Conservation (phyloP, 768 basidiomycete species). For the Lenzites betulinus region DNA sequence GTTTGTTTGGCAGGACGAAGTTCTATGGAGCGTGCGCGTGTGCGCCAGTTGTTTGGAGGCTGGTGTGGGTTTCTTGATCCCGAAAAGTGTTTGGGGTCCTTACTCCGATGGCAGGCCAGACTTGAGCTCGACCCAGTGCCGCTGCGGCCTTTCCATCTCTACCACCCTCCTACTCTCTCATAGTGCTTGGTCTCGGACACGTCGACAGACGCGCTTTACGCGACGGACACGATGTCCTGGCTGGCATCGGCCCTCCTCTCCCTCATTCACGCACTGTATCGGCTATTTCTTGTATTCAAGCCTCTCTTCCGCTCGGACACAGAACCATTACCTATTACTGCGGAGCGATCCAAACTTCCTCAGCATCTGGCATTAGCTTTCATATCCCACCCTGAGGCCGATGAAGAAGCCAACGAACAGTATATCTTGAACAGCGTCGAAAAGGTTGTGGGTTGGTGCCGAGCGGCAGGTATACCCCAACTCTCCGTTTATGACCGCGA, state of each 20-base stretch:
- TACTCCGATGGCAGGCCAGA: no score
- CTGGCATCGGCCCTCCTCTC: slow-evolving; percentile 51
- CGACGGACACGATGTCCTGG: slow-evolving; percentile 42
- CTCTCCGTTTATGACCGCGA: slow-evolving; percentile 73
- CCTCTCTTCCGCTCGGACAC: slow-evolving; percentile 32
- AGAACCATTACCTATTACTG: slow-evolving; percentile 49
- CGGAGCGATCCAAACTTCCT: slow-evolving; percentile 60
- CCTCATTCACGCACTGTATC: slow-evolving; percentile 61
- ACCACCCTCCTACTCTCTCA: background rate
- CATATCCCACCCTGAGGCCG: slow-evolving; percentile 39
- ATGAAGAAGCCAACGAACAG: slow-evolving; percentile 39
- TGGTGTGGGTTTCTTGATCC: no score
- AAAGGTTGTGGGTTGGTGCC: slow-evolving; percentile 62
- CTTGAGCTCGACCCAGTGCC: background rate
- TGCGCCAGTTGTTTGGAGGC: no score
- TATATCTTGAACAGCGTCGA: slow-evolving; percentile 56
- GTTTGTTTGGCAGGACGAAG: no score
- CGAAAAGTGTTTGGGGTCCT: no score
- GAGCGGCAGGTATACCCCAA: slow-evolving; percentile 55
- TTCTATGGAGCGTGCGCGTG: no score
- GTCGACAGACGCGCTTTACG: slow-evolving; percentile 16
- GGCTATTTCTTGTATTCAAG: slow-evolving; percentile 43
- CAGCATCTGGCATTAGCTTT: slow-evolving; percentile 69
- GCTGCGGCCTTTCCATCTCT: background rate
- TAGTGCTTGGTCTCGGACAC: background rate